These are phyloP conservation scores for Fusarium xylarioides DNA, from an alignment of 2,329 filamentous ascomycete species.

Conservation along the genomic window DNA sequence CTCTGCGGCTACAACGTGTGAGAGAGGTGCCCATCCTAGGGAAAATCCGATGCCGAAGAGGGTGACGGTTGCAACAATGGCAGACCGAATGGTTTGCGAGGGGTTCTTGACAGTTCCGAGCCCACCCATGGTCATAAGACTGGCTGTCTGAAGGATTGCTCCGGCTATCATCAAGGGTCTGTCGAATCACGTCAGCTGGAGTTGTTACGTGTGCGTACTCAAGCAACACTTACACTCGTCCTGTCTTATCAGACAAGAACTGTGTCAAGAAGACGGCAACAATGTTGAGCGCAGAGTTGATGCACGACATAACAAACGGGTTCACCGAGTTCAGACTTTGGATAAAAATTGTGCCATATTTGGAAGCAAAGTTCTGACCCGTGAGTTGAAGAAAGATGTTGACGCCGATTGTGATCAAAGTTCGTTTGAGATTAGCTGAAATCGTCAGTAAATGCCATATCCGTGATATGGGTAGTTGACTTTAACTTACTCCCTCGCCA, in stretches of 20 bases:
- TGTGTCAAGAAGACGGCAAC: conserved; percentile 14
- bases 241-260: background rate
- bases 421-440: conserved; percentile 36
- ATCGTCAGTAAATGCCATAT: background rate
- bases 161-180: conserved; percentile 41
- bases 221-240: background rate
- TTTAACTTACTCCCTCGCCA: background rate
- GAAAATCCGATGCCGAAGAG: conserved; percentile 45
- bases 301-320: conserved; percentile 40
- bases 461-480: background rate
- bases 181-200: conserved; percentile 2
- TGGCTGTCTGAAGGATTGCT: conserved; percentile 41
- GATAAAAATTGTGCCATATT: conserved; percentile 46
- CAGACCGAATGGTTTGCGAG: conserved; percentile 30
- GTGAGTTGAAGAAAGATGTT: conserved; percentile 47
- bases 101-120: conserved; percentile 42
- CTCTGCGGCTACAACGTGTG: conserved; percentile 49
- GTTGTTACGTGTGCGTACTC: background rate
- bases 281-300: conserved; percentile 34
- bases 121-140: conserved; percentile 50
- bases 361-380: conserved; percentile 42
- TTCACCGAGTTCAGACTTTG: conserved; percentile 43
- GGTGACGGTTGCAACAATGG: conserved; percentile 47
- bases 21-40: conserved; percentile 48
- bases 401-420: conserved; percentile 36